Conservation (phyloP, 1,284 basidiomycete species). For the Chondrostereum purpureum region DNA sequence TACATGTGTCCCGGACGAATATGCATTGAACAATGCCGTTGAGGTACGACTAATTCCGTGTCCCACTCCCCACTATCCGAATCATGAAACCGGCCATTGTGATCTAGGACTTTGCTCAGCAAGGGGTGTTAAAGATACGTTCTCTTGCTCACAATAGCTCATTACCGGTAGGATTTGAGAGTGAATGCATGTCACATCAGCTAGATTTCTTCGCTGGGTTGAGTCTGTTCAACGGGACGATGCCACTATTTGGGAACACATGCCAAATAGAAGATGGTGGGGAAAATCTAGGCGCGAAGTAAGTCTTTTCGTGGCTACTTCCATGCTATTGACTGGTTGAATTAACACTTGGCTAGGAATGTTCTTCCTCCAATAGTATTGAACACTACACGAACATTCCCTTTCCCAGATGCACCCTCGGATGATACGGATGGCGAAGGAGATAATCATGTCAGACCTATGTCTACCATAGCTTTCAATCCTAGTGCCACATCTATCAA, state of each 20-base stretch:
- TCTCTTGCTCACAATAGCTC: background rate
- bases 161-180: constrained; percentile 7
- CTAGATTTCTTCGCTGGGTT: constrained; percentile 7
- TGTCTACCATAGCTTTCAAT: background rate
- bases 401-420: background rate
- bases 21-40: constrained; percentile 6
- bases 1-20: constrained; percentile 7
- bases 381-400: background rate
- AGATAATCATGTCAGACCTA: background rate
- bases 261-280: constrained; percentile 4
- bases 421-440: background rate
- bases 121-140: constrained; percentile 10
- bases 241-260: constrained; percentile 10
- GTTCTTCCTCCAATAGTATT: background rate
- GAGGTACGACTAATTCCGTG: too few relatives aligned
- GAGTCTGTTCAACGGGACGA: constrained; percentile 3
- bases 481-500: background rate
- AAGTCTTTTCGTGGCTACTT: too few relatives aligned
- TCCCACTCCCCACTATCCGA: background rate
- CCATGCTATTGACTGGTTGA: too few relatives aligned
- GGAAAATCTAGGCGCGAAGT: background rate
- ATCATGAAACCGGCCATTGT: background rate
- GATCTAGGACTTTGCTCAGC: constrained; percentile 14
- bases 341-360: too few relatives aligned
- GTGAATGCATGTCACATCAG: constrained; percentile 12